Base-by-base conservation (phyloP, 2,329 filamentous ascomycete genomes). In the Penicillium sp. region DNA sequence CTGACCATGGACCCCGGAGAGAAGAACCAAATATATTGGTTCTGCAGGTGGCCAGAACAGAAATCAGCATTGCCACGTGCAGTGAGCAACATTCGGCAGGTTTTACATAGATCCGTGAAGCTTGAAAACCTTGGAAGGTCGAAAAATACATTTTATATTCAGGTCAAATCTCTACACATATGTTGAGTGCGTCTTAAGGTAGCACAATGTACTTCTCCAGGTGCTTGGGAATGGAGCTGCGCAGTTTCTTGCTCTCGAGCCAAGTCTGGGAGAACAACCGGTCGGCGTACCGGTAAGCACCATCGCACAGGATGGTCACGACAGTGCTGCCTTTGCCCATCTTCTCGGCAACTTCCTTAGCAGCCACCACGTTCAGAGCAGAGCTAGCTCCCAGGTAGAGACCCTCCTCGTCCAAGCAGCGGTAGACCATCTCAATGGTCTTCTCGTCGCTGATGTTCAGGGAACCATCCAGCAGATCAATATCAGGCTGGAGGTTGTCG, bases 381-480 rank as follows among this genome's bases (percentile, higher is more conserved):
- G 91, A 96, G 78, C 91, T 96, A 37, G 95, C 95, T 61, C 95
- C 95, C 2, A 99, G 83, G 74, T 99, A 99, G 51, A 99, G 78
- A 2, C 95, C 95, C 74, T 99, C 95, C 77, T 98, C 92, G 69
- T 98, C 93, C 61, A 99, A 81, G 71, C 93, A 96, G 63, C 93
- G 83, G 79, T 98, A 99, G 45, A 99, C 91, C 95, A 97, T 98
- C 77, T 90, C 91, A 66, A 99, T 93, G 69, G 88, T 96, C 84
- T 96, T 93, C 79, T 95, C 92, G 72, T 99, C 95, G 59, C 86
- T 84, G 65, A 99, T 91, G 72, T 88, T 83, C 68, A 99, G 71
- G 35, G 91, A 91, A 57, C 89, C 93, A 76, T 98, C 95, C 16
- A 98, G 71, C 45, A 96, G 81, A 59, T 83, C 88, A 56, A 99